Evolutionary conservation across 2,329 filamentous ascomycete genomes (phyloP), one percentile per base, ranked within the genome.

Genomic region (Aspergillus sp.): DNA sequence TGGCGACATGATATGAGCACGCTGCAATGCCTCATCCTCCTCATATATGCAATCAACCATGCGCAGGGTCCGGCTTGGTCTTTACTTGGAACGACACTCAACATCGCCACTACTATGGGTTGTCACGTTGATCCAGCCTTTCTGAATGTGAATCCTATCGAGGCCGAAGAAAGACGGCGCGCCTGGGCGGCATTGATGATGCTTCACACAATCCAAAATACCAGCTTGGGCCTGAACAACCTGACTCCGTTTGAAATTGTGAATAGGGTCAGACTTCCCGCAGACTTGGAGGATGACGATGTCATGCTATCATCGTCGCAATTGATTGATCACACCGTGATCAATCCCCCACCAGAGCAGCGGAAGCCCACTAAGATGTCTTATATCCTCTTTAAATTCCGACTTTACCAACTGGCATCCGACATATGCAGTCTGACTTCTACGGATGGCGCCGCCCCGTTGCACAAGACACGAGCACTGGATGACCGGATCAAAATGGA

Each of bases 111-210:
- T 17, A 53, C 59, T 2, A 61, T 70, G 22, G 67, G 66, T 2
- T 68, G 65, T 45, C 65, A 68, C 41, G 55, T 70, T 26, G 67
- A 70, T 30, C 65, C 67, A 3, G 54, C 58, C 11, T 52, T 53
- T 6, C 59, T 69, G 14, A 54, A 57, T 3, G 43, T 70, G 13
- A 48, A 45, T 46, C 35, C 52, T 2, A 36, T 70, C 7, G 58
- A 64, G 38, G 55, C 51, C 10, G 62, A 68, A 52, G 59, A 68
- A 52, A 48, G 65, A 35, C 59, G 67, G 13, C 55, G 66, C 11
- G 60, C 57, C 44, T 70, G 65, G 67, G 60, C 63, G 1, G 65
- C 52, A 1, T 46, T 70, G n/a, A 64, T 65, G 62, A 67, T 69
- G 62, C 57, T 70, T 3, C 64, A 68, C 38, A 67, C 63, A 3